Conservation (phyloP, 148 eudicot species). For the Amaranthus cruentus region DNA sequence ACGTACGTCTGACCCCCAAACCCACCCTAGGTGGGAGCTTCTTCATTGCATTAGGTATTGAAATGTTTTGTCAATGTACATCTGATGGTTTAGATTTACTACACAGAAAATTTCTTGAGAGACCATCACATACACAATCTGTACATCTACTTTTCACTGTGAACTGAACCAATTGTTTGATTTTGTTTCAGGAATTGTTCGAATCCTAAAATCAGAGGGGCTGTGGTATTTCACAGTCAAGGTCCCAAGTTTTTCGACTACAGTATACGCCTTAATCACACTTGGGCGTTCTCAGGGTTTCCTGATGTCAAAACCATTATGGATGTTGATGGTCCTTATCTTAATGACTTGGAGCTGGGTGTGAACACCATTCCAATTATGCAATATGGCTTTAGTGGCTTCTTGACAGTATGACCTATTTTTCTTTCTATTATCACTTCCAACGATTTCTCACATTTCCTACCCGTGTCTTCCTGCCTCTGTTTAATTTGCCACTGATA, state of each 20-base stretch:
- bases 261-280: conserved; percentile 96
- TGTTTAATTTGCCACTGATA: neutral
- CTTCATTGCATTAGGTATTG: no score
- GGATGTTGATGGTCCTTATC: conserved; percentile 94
- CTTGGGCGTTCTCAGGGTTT: conserved; percentile 98
- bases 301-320: conserved; percentile 87
- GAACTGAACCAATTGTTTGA: conserved; percentile 11
- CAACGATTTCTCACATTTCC: conserved; percentile 12
- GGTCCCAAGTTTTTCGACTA: conserved; percentile 89
- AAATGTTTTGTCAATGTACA: no score
- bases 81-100: neutral
- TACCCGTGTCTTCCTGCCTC: conserved; percentile 8
- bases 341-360: conserved; percentile 90
- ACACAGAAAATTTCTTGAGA: neutral
- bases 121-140: neutral
- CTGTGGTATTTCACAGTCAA: conserved; percentile 85
- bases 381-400: conserved; percentile 96
- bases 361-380: conserved; percentile 64
- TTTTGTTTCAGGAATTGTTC: conserved; percentile 57
- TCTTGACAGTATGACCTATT: conserved; percentile 75
- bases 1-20: no score
- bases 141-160: neutral
- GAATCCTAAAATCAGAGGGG: conserved; percentile 85
- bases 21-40: no score
- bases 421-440: conserved; percentile 10